These are phyloP conservation scores for Penicillium psychrosexuale DNA, from an alignment of 2,329 filamentous ascomycete species.

Conservation along the genomic window DNA sequence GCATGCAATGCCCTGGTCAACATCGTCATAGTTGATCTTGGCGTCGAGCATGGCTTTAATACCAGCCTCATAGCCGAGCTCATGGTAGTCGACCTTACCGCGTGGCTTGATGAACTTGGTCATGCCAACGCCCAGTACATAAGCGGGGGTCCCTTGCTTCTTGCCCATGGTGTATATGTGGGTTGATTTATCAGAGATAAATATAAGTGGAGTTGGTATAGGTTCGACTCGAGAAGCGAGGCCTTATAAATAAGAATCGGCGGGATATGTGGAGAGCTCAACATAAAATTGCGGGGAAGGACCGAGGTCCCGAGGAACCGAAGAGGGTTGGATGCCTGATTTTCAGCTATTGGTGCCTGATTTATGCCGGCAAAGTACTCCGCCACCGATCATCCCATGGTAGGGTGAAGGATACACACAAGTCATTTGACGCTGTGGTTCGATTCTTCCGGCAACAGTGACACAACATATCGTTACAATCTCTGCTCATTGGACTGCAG, in stretches of 20 bases:
- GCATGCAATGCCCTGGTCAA: slow-evolving; percentile 92
- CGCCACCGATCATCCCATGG: too few relatives aligned
- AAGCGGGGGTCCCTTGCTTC: slow-evolving; percentile 57
- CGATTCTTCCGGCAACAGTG: too few relatives aligned
- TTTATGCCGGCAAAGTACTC: too few relatives aligned
- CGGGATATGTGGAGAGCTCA: slow-evolving; percentile 9
- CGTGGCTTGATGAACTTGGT: slow-evolving; percentile 98
- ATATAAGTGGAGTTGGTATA: neutral
- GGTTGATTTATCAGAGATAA: slow-evolving; percentile 16
- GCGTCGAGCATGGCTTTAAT: slow-evolving; percentile 74
- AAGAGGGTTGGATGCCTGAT: too few relatives aligned
- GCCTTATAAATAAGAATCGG: slow-evolving; percentile 1
- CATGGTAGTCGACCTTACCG: slow-evolving; percentile 90
- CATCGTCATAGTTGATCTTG: slow-evolving; percentile 93
- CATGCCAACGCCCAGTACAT: slow-evolving; percentile 97
- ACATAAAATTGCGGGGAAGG: slow-evolving; percentile 27
- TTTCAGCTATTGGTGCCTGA: too few relatives aligned
- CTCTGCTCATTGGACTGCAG: too few relatives aligned
- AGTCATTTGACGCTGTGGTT: too few relatives aligned
- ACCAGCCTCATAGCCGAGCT: slow-evolving; percentile 88
- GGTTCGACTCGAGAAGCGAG: neutral
- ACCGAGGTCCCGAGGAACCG: slow-evolving; percentile 37
- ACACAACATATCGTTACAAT: too few relatives aligned
- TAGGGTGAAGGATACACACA: too few relatives aligned
- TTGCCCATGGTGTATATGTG: slow-evolving; percentile 48